phyloP scores from a whole-genome alignment of 2,329 filamentous ascomycete species.

The Cytospora mali region DNA sequence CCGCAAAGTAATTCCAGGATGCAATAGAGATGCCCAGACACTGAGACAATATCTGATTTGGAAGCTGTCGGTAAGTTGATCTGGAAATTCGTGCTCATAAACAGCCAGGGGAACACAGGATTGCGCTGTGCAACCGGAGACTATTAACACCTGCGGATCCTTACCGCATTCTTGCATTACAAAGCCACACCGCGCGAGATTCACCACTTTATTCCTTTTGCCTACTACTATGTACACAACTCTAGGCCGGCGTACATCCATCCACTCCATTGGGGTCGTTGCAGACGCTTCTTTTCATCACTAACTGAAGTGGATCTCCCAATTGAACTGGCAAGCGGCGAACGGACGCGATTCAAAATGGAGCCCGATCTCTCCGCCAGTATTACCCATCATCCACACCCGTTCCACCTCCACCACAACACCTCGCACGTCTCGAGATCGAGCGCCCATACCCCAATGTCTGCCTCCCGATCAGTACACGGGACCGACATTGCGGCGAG shows the following conservation, averaged over 20 bases:
- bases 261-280: not conserved
- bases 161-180: not conserved
- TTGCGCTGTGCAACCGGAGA: not conserved
- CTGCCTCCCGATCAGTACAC: slow-evolving; percentile 29
- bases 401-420: slow-evolving; percentile 44
- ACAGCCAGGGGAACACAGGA: too few relatives aligned
- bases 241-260: too few relatives aligned
- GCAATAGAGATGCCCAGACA: too few relatives aligned
- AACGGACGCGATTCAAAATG: slow-evolving; percentile 35
- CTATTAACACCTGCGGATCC: not conserved
- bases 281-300: too few relatives aligned
- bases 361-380: slow-evolving; percentile 45
- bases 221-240: too few relatives aligned
- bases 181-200: not conserved
- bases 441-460: slow-evolving; percentile 34
- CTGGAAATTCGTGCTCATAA: too few relatives aligned
- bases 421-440: slow-evolving; percentile 31
- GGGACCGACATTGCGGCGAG: slow-evolving; percentile 34
- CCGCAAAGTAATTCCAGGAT: too few relatives aligned
- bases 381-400: slow-evolving; percentile 48
- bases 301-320: not conserved
- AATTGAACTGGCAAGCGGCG: not conserved
- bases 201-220: too few relatives aligned
- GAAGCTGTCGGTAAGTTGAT: too few relatives aligned
- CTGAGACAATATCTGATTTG: too few relatives aligned